Evolutionary conservation across 495 filamentous ascomycete species (phyloP), one percentile per base, ranked within the genome.

Genomic region (Pseudevernia furfuracea): DNA sequence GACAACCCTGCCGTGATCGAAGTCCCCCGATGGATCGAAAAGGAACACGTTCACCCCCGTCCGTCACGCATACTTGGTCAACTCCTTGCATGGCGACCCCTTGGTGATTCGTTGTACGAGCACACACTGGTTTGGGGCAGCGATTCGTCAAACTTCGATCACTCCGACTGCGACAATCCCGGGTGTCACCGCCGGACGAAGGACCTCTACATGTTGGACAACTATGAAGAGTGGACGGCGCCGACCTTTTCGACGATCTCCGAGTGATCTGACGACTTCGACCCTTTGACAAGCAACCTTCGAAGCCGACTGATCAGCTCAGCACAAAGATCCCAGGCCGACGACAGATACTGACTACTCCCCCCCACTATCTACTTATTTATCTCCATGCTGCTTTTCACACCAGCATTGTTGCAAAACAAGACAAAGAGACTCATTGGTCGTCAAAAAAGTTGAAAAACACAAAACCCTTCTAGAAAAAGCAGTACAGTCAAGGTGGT

Each of bases 361-460:
- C 28, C 19, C 15, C 8, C 28, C 28, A 6, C 49, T 53, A 53
- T 53, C 28, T 53, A 53, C 0, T 15, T 53, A 53, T 53, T 1
- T 53, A 30, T 53, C 25, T 53, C 25, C 49, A 53, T 53, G 49
- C 49, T 53, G 49, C 4, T 32, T 32, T 28, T 19, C 49, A 53
- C 11, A 12, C 28, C 49, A 53, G 49, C 49, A 53, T 32, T 53
- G 5, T 32, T 32, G 49, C 49, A 53, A 53, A 25, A 53, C 5
- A 53, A 53, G 49, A 53, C 4, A 53, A 53, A 53, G 49, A 30
- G 49, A 53, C 28, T 53, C 8, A 53, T 53, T 53, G 49, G 49
- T 53, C 49, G 49, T 53, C 49, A 53, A 53, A 53, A 53, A 53
- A 53, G 1, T 19, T 7, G 49, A 32, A 53, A 53, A 46, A 9